These are phyloP conservation scores for Celoporthe dispersa DNA, from an alignment of 2,329 filamentous ascomycete genomes.

Conservation along the genomic window DNA sequence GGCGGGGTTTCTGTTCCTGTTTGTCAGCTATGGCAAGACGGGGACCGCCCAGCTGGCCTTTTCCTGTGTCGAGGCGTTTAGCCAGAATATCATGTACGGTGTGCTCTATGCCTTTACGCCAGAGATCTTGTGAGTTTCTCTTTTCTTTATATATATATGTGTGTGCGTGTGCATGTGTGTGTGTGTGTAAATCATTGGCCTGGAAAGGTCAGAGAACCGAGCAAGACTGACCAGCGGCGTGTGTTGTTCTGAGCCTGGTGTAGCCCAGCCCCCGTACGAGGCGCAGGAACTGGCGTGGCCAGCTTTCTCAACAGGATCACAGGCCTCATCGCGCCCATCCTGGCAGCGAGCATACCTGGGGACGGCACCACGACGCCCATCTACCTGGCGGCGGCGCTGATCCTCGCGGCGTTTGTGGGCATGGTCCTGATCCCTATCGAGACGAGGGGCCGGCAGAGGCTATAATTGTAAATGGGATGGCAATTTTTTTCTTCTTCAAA, in stretches of 20 bases:
- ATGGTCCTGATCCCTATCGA: slow-evolving; percentile 67
- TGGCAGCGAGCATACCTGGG: slow-evolving; percentile 65
- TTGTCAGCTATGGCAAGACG: slow-evolving; percentile 62
- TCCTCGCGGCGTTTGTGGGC: slow-evolving; percentile 61
- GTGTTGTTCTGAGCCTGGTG: not conserved
- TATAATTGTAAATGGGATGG: slow-evolving; percentile 48
- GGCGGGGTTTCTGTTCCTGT: slow-evolving; percentile 71
- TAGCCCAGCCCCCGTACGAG: slow-evolving; percentile 67
- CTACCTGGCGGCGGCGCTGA: slow-evolving; percentile 60
- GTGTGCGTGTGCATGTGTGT: too few species aligned
- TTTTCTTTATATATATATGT: not conserved
- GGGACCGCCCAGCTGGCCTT: slow-evolving; percentile 65
- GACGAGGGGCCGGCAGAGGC: slow-evolving; percentile 61
- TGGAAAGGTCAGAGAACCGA: too few species aligned
- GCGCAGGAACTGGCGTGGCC: slow-evolving; percentile 73
- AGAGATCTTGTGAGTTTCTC: slow-evolving; percentile 61
- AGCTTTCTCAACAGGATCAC: slow-evolving; percentile 72
- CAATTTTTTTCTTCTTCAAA: not conserved
- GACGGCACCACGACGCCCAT: slow-evolving; percentile 62
- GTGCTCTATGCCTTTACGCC: slow-evolving; percentile 79
- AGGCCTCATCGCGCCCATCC: slow-evolving; percentile 69
- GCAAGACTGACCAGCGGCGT: slow-evolving; percentile 16
- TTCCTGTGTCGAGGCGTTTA: slow-evolving; percentile 70
- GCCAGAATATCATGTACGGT: slow-evolving; percentile 78
- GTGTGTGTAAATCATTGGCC: too few species aligned